A percentile compares a stretch with the other conserved stretches of the same genome.
Conservation (phyloP, 2,329 filamentous ascomycete species). For the Xylaria sp. region DNA sequence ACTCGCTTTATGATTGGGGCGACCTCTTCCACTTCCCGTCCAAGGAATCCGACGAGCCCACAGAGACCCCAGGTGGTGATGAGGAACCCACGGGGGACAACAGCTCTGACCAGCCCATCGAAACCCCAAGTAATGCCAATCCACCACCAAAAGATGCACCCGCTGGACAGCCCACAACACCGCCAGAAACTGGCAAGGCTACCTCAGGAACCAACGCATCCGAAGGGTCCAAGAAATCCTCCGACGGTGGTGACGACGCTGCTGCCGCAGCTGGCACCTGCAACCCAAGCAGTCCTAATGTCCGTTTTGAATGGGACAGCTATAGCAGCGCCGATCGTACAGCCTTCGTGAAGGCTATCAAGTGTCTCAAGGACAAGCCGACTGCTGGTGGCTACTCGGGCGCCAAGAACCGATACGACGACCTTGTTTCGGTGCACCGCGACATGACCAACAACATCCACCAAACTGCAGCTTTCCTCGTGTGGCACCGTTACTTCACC, state of each 20-base stretch:
- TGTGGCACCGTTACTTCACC: conserved; percentile 56
- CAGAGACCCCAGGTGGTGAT: neutral
- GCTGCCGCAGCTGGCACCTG: conserved; percentile 40
- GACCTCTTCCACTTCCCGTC: conserved; percentile 13
- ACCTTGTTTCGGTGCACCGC: conserved; percentile 54
- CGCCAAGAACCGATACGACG: conserved; percentile 51
- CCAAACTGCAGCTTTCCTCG: conserved; percentile 49
- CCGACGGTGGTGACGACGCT: conserved; percentile 11
- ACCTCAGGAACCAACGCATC: neutral
- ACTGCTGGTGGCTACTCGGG: conserved; percentile 44
- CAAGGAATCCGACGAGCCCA: conserved; percentile 4
- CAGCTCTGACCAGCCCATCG: neutral
- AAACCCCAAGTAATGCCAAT: neutral
- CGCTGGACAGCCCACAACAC: neutral
- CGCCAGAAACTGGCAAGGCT: neutral
- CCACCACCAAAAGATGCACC: neutral
- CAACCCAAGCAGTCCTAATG: conserved; percentile 41
- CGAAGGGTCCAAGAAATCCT: neutral
- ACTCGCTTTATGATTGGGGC: conserved; percentile 4
- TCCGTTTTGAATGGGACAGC: conserved; percentile 51
- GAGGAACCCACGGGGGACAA: conserved; percentile 1
- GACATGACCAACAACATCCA: conserved; percentile 49
- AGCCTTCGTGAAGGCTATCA: conserved; percentile 50
- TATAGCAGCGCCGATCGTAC: conserved; percentile 47
- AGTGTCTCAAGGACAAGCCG: conserved; percentile 51